Evolutionary conservation across 345 rosid species (phyloP), one percentile per base, ranked within the genome.

Genomic region (Rubroshorea leprosula): DNA sequence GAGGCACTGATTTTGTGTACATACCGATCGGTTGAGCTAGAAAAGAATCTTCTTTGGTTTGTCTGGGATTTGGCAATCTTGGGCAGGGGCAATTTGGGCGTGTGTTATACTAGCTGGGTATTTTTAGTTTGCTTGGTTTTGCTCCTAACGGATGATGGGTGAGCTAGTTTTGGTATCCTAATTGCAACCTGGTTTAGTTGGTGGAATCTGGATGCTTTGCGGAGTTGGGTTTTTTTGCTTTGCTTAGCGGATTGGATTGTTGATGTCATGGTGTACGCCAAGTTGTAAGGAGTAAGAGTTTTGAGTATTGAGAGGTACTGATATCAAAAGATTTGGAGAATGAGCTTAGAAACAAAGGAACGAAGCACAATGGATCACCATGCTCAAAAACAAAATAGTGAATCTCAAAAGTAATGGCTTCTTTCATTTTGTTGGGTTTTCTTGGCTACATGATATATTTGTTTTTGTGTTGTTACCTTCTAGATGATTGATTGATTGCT

Each of bases 321-420:
- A 6, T 25, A 31, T 47, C 19, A 22, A 23, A 14, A 52, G 58
- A 54, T 67, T 56, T 51, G 66, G 69, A 76, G 70, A 67, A 89
- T 93, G 99, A 93, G 79, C 84, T 44, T 74, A 55, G 80, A 78
- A 49, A 72, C 54, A 50, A 90, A 77, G 64, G 84, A 66, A 51
- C 72, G 68, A 19, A 62, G 49, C 50, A 49, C 65, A n/a, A 58
- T 58, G 60, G 77, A 78, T 74, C 83, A 60, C 68, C 74, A 61
- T 14, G 72, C 57, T 7, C 77, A 74, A 56, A 52, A 69, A 24
- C n/a, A n/a, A n/a, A 62, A 61, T 63, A 58, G 61, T 41, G 79
- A 71, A 49, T 67, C 65, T 23, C 61, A 48, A 38, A 79, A 74
- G 97, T 82, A 69, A 75, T 47, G 35, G 1, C 53, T 45, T 16